phyloP scores from a whole-genome alignment of 441 rosid species.

The Brassica hybrid region DNA sequence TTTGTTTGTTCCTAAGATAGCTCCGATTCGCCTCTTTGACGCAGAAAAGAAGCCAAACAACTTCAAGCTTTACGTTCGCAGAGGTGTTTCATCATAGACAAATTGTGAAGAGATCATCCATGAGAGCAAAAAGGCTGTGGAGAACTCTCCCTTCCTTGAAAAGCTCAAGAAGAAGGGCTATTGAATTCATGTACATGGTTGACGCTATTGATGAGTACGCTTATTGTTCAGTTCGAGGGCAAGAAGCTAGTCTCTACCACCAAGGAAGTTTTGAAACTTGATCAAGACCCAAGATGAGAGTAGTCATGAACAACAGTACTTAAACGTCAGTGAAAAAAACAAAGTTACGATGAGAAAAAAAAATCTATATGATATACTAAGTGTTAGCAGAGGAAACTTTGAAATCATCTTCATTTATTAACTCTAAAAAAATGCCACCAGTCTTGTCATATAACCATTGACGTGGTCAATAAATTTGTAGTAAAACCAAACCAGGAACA shows the following conservation, averaged over 20 bases:
- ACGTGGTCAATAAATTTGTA: no score
- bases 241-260: conserved; percentile 80
- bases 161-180: conserved; percentile 89
- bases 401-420: background rate
- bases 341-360: background rate
- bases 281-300: conserved; percentile 13
- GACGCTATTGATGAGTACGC: conserved; percentile 96
- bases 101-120: background rate
- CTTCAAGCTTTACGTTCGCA: background rate
- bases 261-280: conserved; percentile 19
- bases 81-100: background rate
- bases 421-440: no score
- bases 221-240: conserved; percentile 78
- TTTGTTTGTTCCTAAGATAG: background rate
- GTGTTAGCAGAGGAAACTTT: background rate
- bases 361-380: background rate
- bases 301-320: background rate
- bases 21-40: background rate
- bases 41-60: background rate
- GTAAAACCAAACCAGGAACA: background rate
- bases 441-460: background rate
- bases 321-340: background rate
- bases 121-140: conserved; percentile 94
- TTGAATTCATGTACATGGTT: conserved; percentile 85
- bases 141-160: conserved; percentile 95